These are phyloP conservation scores for Ilyonectria destructans DNA, from an alignment of 2,329 filamentous ascomycete genomes.

Conservation along the genomic window DNA sequence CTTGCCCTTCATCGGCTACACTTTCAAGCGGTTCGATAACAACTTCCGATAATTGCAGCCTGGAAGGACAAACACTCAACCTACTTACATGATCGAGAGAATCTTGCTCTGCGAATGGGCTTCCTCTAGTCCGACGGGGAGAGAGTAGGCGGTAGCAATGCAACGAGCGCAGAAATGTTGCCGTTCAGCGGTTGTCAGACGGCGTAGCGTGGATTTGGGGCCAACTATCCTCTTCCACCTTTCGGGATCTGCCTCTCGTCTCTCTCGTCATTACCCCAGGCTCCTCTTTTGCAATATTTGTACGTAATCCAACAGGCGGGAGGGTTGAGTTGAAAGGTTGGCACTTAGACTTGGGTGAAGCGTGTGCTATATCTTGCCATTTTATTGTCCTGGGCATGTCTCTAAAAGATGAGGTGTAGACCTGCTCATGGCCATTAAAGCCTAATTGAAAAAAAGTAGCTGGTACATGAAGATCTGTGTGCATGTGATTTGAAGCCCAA, in stretches of 20 bases:
- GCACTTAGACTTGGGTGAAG: conserved; percentile 38
- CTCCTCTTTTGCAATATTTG: conserved; percentile 28
- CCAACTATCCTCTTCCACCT: background rate
- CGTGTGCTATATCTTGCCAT: conserved; percentile 36
- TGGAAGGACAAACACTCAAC: conserved; percentile 18
- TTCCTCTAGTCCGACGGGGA: conserved; percentile 6
- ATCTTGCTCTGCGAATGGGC: conserved; percentile 43
- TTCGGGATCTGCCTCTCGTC: conserved; percentile 9
- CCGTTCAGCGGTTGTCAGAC: conserved; percentile 21
- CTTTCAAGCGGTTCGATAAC: conserved; percentile 95
- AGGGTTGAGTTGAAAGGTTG: conserved; percentile 24
- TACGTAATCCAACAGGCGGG: conserved; percentile 24
- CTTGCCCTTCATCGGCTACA: conserved; percentile 78
- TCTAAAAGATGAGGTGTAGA: conserved; percentile 40
- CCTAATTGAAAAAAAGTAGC: conserved; percentile 29
- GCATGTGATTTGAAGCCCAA: conserved; percentile 17
- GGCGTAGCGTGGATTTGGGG: conserved; percentile 11
- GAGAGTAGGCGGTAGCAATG: conserved; percentile 5
- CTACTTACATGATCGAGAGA: conserved; percentile 11
- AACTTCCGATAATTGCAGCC: conserved; percentile 69
- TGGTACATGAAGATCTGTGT: conserved; percentile 4
- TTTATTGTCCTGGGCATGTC: conserved; percentile 45
- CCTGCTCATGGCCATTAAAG: conserved; percentile 40
- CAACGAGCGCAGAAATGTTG: background rate
- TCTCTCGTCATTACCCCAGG: conserved; percentile 19